phyloP scores from a whole-genome alignment of 768 basidiomycete species.

The Pilatotrama ljubarskyi region DNA sequence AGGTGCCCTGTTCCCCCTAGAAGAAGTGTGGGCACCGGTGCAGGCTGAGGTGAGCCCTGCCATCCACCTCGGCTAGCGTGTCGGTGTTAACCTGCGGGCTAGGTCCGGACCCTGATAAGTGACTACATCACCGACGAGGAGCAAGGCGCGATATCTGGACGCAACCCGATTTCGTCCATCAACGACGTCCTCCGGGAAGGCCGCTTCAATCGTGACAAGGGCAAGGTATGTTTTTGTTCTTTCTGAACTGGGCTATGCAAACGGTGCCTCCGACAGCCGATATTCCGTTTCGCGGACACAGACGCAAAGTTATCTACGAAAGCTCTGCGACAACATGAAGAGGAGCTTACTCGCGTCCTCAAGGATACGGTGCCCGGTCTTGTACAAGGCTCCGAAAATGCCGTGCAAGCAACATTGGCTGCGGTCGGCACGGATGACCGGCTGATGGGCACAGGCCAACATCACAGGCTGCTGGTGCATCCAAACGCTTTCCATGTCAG shows the following conservation, averaged over 20 bases:
- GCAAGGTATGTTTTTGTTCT: conserved; percentile 53
- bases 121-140: conserved; percentile 95
- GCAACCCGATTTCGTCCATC: conserved; percentile 90
- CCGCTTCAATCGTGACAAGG: conserved; percentile 72
- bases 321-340: conserved; percentile 74
- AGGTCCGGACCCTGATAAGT: conserved; percentile 82
- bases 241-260: not conserved
- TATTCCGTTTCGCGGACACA: conserved; percentile 92
- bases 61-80: not conserved
- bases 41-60: conserved; percentile 75
- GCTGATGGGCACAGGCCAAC: conserved; percentile 67
- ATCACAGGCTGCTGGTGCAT: conserved; percentile 82
- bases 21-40: conserved; percentile 86
- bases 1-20: conserved; percentile 74
- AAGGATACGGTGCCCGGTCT: conserved; percentile 94
- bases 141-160: conserved; percentile 70
- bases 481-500: conserved; percentile 95
- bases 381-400: conserved; percentile 69
- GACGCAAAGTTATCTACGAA: conserved; percentile 73
- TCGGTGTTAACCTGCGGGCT: not conserved
- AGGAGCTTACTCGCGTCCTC: conserved; percentile 78
- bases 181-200: conserved; percentile 91
- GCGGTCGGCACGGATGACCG: conserved; percentile 73
- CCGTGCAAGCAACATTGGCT: conserved; percentile 60
- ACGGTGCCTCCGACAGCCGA: conserved; percentile 46